Conservation (phyloP, 2,329 filamentous ascomycete species). For the Fusarium torreyae region DNA sequence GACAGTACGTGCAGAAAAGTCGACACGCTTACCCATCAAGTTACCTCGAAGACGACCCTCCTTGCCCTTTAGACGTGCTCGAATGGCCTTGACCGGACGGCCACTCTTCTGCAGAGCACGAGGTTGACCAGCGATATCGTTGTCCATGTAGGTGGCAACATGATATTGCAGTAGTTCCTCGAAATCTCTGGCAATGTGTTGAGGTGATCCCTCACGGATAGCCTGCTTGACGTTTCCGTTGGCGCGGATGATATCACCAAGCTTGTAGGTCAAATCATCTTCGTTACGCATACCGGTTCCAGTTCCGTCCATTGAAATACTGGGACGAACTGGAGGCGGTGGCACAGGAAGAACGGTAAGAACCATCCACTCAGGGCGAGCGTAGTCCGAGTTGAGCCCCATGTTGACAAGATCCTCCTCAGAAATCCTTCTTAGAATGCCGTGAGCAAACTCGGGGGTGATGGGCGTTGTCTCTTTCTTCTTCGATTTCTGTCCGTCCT, state of each 20-base stretch:
- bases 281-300: constrained; percentile 94
- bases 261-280: constrained; percentile 99
- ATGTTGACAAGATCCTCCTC: constrained; percentile 87
- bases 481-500: constrained; percentile 74
- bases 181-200: constrained; percentile 92
- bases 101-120: constrained; percentile 97
- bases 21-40: constrained; percentile 99
- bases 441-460: constrained; percentile 86
- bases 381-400: constrained; percentile 94
- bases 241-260: constrained; percentile 97
- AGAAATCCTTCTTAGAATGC: constrained; percentile 88
- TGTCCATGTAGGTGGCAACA: constrained; percentile 99
- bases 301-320: constrained; percentile 96
- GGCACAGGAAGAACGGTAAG: constrained; percentile 95
- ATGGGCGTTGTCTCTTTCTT: constrained; percentile 85
- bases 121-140: constrained; percentile 96
- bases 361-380: constrained; percentile 98
- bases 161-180: constrained; percentile 96
- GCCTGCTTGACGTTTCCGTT: constrained; percentile 95
- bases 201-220: constrained; percentile 90
- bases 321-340: constrained; percentile 94
- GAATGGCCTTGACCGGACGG: constrained; percentile 95
- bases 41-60: constrained; percentile 98
- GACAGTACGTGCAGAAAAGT: constrained; percentile 99
- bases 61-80: constrained; percentile 98